Conservation (phyloP, 2,329 filamentous ascomycete species). For the Chrysoporthe deuterocubensis region DNA sequence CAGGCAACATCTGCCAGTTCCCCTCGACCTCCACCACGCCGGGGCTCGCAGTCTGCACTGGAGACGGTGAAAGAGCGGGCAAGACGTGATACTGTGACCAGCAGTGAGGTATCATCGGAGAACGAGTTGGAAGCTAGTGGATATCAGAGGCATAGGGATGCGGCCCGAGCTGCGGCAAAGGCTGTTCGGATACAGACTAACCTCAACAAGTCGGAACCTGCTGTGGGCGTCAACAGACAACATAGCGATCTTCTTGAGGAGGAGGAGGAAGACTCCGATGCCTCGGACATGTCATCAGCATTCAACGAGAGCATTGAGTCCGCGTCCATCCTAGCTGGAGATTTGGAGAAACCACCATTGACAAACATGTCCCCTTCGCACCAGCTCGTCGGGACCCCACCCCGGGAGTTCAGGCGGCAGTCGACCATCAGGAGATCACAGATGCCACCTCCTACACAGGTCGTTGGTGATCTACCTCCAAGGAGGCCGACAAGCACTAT, state of each 20-base stretch:
- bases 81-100: conserved; percentile 76
- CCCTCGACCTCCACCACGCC: conserved; percentile 53
- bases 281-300: conserved; percentile 65
- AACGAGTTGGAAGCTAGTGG: conserved; percentile 74
- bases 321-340: conserved; percentile 69
- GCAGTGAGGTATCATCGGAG: conserved; percentile 82
- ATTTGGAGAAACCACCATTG: conserved; percentile 58
- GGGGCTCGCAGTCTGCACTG: conserved; percentile 73
- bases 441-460: conserved; percentile 57
- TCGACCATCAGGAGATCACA: conserved; percentile 68
- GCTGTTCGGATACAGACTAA: conserved; percentile 56
- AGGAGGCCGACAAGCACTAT: conserved; percentile 69
- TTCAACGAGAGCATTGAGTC: conserved; percentile 73
- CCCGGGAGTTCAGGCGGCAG: conserved; percentile 61
- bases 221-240: conserved; percentile 47
- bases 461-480: conserved; percentile 70
- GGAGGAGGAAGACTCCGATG: conserved; percentile 61
- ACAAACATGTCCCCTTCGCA: conserved; percentile 54
- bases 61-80: conserved; percentile 72
- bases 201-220: conserved; percentile 52
- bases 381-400: conserved; percentile 67
- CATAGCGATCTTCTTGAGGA: conserved; percentile 59
- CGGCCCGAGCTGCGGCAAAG: conserved; percentile 61
- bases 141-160: conserved; percentile 67
- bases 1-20: conserved; percentile 56